Base-by-base conservation (phyloP, 192 early-diverging fungal species). In the Coemansia sp. region DNA sequence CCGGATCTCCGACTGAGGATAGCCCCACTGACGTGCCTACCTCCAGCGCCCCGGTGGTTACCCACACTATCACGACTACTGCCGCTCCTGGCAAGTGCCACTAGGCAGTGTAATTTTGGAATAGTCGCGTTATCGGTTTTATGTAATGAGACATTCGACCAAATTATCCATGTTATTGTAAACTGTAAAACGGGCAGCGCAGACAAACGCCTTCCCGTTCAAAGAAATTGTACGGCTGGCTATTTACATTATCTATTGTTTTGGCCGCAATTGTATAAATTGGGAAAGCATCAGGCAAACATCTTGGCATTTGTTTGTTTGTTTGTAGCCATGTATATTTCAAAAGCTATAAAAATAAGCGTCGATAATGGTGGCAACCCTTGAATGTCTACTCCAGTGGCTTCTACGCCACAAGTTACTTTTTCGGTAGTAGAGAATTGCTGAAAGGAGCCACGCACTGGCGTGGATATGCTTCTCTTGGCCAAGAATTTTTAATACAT, bases 51-150 rank as follows among this genome's bases (percentile, higher is more conserved):
- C 66, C 66, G n/a, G 50, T 4, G 0, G 14, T 38, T 5, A 33
- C 54, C 21, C 16, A 25, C 25, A 50, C 48, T 22, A 50, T 24
- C 19, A 50, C 48, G 6, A 51, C 55, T 2, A 40, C 54, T 18
- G 45, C 19, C 45, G 59, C 48, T 28, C 65, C 65, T 11, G 60
- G 60, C 48, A 69, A 69, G 67, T 69, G 67, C 60, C 67, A 62
- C 58, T 69, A 69, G 52, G 16, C 19, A 44, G 19, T 16, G 12
- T 16, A 38, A 16, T 38, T 38, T 38, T 38, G 35, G 12, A 38
- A 38, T 38, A 38, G 0, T 16, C 1, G n/a, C n/a, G 11, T n/a
- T 38, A 16, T 16, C 14, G n/a, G n/a, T 16, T n/a, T 38, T 38
- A 38, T 38, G 35, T 38, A 38, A 38, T 38, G 35, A 38, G n/a